Conservation (phyloP, 2,329 filamentous ascomycete species). For the Colletotrichum sp. region DNA sequence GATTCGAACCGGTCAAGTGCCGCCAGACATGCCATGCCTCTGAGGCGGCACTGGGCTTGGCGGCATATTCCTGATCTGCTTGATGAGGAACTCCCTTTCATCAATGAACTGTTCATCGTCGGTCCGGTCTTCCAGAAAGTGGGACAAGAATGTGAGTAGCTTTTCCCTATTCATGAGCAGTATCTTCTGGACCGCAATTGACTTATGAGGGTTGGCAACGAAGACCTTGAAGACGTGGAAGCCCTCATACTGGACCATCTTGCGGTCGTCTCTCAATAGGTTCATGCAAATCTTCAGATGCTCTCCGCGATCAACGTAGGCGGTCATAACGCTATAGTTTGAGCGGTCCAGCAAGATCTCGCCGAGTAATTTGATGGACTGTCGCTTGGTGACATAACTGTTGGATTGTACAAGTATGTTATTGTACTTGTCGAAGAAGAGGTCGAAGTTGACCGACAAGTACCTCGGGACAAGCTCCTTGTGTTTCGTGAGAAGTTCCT, state of each 20-base stretch:
- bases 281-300: slow-evolving; percentile 99
- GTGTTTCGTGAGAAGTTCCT: slow-evolving; percentile 95
- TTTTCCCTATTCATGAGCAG: slow-evolving; percentile 95
- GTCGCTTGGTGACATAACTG: slow-evolving; percentile 96
- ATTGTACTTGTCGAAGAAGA: slow-evolving; percentile 94
- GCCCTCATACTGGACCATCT: slow-evolving; percentile 99
- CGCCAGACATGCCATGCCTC: slow-evolving; percentile 33
- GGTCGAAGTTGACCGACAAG: slow-evolving; percentile 85
- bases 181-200: slow-evolving; percentile 93
- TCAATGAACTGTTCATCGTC: slow-evolving; percentile 99
- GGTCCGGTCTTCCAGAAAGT: slow-evolving; percentile 91
- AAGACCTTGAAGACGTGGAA: slow-evolving; percentile 99
- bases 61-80: slow-evolving; percentile 82
- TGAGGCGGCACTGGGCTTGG: slow-evolving; percentile 59
- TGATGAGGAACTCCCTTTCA: slow-evolving; percentile 95
- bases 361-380: slow-evolving; percentile 96
- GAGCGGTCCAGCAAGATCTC: slow-evolving; percentile 93
- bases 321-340: slow-evolving; percentile 98
- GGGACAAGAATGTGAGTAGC: slow-evolving; percentile 84
- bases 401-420: slow-evolving; percentile 85
- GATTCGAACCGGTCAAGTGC: background rate
- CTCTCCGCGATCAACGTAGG: slow-evolving; percentile 93
- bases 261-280: slow-evolving; percentile 89
- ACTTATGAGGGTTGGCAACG: slow-evolving; percentile 98
- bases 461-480: slow-evolving; percentile 91